Evolutionary conservation across 352 stramenopile species (phyloP), one percentile per base, ranked within the genome.

Genomic region (Achlya hypogyna): DNA sequence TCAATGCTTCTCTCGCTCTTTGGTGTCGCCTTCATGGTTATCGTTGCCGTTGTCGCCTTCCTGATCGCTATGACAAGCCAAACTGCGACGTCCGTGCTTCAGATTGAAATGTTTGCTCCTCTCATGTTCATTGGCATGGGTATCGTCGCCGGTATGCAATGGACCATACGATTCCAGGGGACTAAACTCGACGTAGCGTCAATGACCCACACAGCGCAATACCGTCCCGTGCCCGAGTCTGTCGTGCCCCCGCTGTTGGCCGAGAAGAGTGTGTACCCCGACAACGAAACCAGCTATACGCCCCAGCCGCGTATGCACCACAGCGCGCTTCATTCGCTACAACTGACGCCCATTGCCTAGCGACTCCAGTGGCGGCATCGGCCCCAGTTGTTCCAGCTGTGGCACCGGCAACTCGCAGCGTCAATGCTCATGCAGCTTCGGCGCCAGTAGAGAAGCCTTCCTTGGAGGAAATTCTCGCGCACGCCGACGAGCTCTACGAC

Each of bases 51-150:
- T 45, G 82, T 91, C 28, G 85, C 80, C 34, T 69, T 86, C 29
- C 62, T 87, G 12, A 65, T 91, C 14, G 65, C 75, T 32, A 89
- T 79, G 81, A 78, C 73, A 34, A 86, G 69, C 43, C 78, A 87
- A 12, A 65, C 82, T n/a, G 59, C 71, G 9, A 22, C 53, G 51
- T 79, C 75, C 29, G 71, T 81, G 0, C 35, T 75, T 25, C 75
- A 90, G 28, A 65, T 90, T 49, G 81, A 82, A 16, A 87, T 93
- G 79, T 93, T 90, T 60, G 73, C 81, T 53, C 84, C 84, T 22
- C 74, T 93, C 14, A 81, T 91, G 75, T 91, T 84, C 82, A 78
- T 93, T 62, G 81, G 82, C 6, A 69, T 91, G 20, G 84, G 84
- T 35, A 85, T 93, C 65, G 84, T 93, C 56, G 84, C 81, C 51